Evolutionary conservation across 805 yeast genomes (phyloP), one percentile per base, ranked within the genome.

Genomic region (Kuraishia hungarica): DNA sequence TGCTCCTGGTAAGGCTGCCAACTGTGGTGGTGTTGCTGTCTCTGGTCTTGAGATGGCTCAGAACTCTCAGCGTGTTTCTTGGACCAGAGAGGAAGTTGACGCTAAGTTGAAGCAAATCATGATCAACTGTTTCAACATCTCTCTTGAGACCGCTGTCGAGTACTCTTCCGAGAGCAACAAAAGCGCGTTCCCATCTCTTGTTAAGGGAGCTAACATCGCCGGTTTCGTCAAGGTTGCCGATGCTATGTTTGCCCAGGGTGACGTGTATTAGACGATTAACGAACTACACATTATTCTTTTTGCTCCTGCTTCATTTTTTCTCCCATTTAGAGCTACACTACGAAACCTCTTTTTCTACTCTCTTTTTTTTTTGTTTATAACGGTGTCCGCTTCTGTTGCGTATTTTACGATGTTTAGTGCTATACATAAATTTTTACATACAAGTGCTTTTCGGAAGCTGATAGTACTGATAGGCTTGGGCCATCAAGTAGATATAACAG

Each of bases 41-140:
- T 90, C 97, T 57, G 98, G 97, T 70, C 82, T 93, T 63, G 99
- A 93, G 82, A 94, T 93, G 99, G 97, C 98, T 62, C 99, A 93
- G 81, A 94, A 93, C 89, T 89, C 97, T 57, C 96, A 87, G 72
- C 88, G 97, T 81, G 83, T 84, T 62, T 74, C 77, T 63, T 94
- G 98, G 97, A 82, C 96, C 60, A 66, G 84, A 58, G 97, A 91
- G 80, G 90, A 89, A 78, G 98, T 93, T 65, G 98, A 93, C 75
- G 72, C 74, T 60, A 91, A 89, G 76, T 84, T 93, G 71, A 90
- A 91, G 85, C 81, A 80, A 70, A 93, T 94, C 73, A 93, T 93
- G 98, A 79, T 84, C 72, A 84, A 80, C 72, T 89, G 97, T 79
- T 93, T 93, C 84, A 79, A 89, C 73, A 88, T 85, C 81, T 93